phyloP scores from a whole-genome alignment of 192 early-diverging fungal genomes.

The Pilaira anomala region DNA sequence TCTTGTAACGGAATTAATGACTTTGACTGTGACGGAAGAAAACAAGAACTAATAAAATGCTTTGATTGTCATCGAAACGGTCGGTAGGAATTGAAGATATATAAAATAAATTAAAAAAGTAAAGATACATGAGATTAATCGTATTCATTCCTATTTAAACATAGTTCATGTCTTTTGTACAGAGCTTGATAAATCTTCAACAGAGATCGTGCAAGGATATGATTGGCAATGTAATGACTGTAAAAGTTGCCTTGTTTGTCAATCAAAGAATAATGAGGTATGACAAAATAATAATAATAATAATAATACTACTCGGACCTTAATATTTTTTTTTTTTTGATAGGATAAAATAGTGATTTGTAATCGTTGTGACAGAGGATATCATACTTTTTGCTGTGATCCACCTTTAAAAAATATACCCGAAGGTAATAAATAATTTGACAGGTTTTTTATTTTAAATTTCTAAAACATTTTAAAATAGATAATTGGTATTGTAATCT shows the following conservation, averaged over 20 bases:
- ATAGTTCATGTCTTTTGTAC: conserved; percentile 46
- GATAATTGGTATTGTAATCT: conserved; percentile 43
- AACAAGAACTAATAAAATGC: conserved; percentile 40
- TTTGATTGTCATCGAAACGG: conserved; percentile 48
- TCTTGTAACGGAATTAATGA: conserved; percentile 27
- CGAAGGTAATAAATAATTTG: conserved; percentile 32
- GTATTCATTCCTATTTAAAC: background rate
- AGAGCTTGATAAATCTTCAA: conserved; percentile 29
- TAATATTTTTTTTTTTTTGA: conserved; percentile 4
- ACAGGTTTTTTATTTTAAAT: background rate
- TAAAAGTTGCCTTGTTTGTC: conserved; percentile 49
- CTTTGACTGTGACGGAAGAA: conserved; percentile 14
- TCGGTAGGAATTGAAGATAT: conserved; percentile 25
- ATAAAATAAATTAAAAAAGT: background rate
- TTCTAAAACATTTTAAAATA: conserved; percentile 1
- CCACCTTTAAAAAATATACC: conserved; percentile 38
- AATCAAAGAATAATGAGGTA: conserved; percentile 44
- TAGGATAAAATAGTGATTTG: conserved; percentile 51
- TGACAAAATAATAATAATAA: background rate
- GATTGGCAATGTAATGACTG: conserved; percentile 53
- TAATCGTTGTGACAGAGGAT: conserved; percentile 45
- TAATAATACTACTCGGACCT: background rate
- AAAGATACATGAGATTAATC: background rate
- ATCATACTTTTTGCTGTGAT: conserved; percentile 46
- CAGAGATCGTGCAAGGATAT: conserved; percentile 33